Conservation (phyloP, 331 rosid genomes). For the Erythrophleum ivorense region DNA sequence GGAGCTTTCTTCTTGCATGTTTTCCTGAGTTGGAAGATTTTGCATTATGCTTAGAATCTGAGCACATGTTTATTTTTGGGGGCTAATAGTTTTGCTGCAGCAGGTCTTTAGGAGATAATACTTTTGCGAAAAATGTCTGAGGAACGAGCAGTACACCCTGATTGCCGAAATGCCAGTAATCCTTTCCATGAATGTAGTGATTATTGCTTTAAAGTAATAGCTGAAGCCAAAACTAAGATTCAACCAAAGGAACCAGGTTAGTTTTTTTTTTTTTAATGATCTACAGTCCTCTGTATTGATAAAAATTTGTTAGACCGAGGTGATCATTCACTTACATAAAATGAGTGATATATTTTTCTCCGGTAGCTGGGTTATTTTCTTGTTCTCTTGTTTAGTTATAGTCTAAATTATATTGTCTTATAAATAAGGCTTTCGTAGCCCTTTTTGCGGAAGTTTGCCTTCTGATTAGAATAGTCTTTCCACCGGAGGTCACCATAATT, state of each 20-base stretch:
- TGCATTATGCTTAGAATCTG: not conserved
- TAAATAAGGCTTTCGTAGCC: not conserved
- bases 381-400: not conserved
- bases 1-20: constrained; percentile 35
- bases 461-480: not conserved
- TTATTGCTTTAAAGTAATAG: constrained; percentile 77
- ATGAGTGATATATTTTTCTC: constrained; percentile 16
- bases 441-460: not conserved
- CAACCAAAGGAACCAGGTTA: constrained; percentile 58
- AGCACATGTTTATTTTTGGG: not conserved
- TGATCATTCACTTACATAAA: not conserved
- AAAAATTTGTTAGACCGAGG: not conserved
- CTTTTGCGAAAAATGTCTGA: constrained; percentile 55
- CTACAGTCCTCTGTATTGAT: not conserved
- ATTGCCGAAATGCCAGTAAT: constrained; percentile 88
- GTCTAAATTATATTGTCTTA: constrained; percentile 24
- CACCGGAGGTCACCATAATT: not conserved
- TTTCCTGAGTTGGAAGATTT: not conserved
- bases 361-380: not conserved
- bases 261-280: not conserved
- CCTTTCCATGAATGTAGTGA: constrained; percentile 91
- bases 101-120: constrained; percentile 15
- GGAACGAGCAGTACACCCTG: constrained; percentile 82
- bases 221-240: constrained; percentile 66
- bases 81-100: not conserved